A percentile compares a stretch with the other conserved stretches of the same genome.
Evolutionary conservation across 2,329 filamentous ascomycete species (phyloP).

Genomic region (Alternaria dauci): DNA sequence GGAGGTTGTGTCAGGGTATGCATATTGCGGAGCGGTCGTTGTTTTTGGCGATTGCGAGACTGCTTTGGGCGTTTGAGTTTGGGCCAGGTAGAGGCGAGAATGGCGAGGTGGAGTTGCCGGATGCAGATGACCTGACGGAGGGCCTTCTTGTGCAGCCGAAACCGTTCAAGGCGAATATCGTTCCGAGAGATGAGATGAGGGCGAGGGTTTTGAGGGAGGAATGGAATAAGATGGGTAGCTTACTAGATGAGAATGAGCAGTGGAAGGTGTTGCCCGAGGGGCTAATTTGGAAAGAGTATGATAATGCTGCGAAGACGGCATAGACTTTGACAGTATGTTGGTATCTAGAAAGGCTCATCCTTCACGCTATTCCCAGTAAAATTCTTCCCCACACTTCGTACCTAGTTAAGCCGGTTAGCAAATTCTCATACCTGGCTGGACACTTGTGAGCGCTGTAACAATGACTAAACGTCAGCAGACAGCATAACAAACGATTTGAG

Average conservation of each 20-base stretch:
- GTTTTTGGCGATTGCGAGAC: constrained; percentile 41
- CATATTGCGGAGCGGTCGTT: constrained; percentile 48
- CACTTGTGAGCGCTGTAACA: not conserved
- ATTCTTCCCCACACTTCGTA: no score
- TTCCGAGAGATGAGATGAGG: constrained; percentile 20
- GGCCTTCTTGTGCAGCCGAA: constrained; percentile 30
- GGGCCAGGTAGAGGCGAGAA: constrained; percentile 1
- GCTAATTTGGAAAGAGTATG: constrained; percentile 25
- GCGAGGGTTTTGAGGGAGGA: constrained; percentile 17
- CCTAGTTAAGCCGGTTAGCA: no score
- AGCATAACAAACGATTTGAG: not conserved
- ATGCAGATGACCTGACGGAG: constrained; percentile 26
- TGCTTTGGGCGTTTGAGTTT: constrained; percentile 49
- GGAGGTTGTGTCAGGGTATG: constrained; percentile 51
- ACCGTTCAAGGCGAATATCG: constrained; percentile 27
- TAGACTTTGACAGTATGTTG: not conserved
- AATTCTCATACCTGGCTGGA: no score
- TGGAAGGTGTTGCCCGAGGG: constrained; percentile 34
- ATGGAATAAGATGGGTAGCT: constrained; percentile 26
- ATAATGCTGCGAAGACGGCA: constrained; percentile 10
- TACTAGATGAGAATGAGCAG: constrained; percentile 29
- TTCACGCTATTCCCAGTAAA: no score
- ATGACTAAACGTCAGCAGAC: not conserved
- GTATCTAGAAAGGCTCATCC: no score
- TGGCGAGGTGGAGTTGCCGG: constrained; percentile 19